Conservation (phyloP, 768 basidiomycete genomes). For the Amanita phalloides region DNA sequence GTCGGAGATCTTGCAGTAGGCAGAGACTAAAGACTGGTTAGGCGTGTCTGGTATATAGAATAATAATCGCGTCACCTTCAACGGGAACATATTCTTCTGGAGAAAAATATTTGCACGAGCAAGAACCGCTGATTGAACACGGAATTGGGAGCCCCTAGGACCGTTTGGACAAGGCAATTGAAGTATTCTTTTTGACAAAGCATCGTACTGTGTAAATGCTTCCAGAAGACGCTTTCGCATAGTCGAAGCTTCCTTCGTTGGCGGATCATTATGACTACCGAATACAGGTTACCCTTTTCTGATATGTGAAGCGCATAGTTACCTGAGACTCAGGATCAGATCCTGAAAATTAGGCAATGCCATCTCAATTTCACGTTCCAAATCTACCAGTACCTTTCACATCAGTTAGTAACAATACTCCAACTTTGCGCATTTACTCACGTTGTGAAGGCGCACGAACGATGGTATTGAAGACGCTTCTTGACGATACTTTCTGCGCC, state of each 20-base stretch:
- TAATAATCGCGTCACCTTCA: conserved; percentile 45
- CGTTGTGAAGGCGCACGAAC: conserved; percentile 65
- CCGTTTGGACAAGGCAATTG: conserved; percentile 53
- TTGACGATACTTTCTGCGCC: conserved; percentile 71
- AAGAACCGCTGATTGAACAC: conserved; percentile 74
- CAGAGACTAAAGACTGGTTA: not conserved
- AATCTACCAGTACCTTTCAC: conserved; percentile 48
- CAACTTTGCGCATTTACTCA: conserved; percentile 15
- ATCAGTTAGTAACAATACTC: not conserved
- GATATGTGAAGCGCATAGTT: conserved; percentile 8
- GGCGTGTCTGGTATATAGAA: not conserved
- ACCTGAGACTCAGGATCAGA: conserved; percentile 64
- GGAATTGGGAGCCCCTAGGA: conserved; percentile 65
- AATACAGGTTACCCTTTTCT: not conserved
- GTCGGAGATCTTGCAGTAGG: not conserved
- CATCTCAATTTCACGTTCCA: conserved; percentile 89
- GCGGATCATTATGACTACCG: conserved; percentile 32
- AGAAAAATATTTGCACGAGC: conserved; percentile 72
- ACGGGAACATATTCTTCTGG: conserved; percentile 82
- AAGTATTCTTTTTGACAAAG: conserved; percentile 76
- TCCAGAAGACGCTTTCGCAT: conserved; percentile 77
- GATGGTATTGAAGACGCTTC: conserved; percentile 48
- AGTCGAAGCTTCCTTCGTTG: conserved; percentile 54
- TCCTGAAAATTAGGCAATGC: conserved; percentile 85
- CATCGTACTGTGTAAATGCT: conserved; percentile 83